phyloP scores from a whole-genome alignment of 2,329 filamentous ascomycete genomes.

The Zarea fungicola region DNA sequence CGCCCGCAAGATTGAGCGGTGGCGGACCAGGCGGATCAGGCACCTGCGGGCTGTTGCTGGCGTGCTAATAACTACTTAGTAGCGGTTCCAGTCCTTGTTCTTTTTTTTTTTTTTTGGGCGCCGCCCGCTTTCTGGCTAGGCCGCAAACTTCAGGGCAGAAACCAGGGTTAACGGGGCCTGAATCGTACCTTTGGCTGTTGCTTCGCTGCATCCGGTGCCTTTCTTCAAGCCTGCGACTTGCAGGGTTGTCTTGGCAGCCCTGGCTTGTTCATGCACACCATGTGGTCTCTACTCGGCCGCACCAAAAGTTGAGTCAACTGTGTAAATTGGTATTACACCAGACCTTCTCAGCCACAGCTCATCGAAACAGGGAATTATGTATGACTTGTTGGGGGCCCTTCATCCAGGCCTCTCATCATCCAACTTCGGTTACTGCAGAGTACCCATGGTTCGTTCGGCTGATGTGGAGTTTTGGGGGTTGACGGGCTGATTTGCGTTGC shows the following conservation, averaged over 20 bases:
- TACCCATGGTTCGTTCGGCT: too few relatives aligned
- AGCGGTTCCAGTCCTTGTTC: background rate
- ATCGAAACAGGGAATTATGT: too few relatives aligned
- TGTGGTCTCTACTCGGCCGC: too few relatives aligned
- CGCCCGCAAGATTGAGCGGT: conserved; percentile 12
- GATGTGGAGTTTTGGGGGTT: too few relatives aligned
- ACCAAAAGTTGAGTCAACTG: too few relatives aligned
- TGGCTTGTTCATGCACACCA: conserved; percentile 10
- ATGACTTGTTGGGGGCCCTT: too few relatives aligned
- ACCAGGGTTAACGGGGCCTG: conserved; percentile 8
- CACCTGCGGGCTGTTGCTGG: conserved; percentile 8
- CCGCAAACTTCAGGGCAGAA: conserved; percentile 13
- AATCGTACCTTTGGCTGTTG: too few relatives aligned
- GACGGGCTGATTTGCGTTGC: background rate
- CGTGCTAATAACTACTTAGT: conserved; percentile 1
- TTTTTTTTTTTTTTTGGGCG: background rate
- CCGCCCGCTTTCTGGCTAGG: conserved; percentile 1
- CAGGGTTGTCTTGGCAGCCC: conserved; percentile 5
- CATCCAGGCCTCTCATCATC: too few relatives aligned
- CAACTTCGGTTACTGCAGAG: too few relatives aligned
- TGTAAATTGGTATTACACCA: too few relatives aligned
- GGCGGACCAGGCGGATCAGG: conserved; percentile 13
- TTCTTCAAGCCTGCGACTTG: conserved; percentile 1
- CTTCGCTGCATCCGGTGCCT: conserved; percentile 5
- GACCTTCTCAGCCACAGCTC: too few relatives aligned